Base-by-base conservation (phyloP, 768 basidiomycete species). In the Hirschioporus abietinus region DNA sequence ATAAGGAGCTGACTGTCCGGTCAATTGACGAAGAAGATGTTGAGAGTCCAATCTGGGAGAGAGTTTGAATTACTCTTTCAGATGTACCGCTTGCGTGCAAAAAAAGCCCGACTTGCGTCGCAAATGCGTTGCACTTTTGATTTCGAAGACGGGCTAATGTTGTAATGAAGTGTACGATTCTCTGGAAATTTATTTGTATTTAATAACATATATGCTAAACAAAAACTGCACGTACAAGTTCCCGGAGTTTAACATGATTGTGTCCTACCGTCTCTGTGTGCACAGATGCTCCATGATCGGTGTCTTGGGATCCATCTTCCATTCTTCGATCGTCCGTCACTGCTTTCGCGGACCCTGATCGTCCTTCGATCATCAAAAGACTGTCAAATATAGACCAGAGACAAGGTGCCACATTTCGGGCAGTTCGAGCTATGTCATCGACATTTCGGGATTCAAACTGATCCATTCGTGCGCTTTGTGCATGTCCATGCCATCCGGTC, bases 1-100 rank as follows among this genome's bases (percentile, higher is more conserved):
- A 76, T 5, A 78, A 68, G 60, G 68, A 75, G 20, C 63, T 58
- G 23, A 76, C 62, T 3, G 71, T 70, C 8, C 68, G 20, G 57
- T 75, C 66, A 20, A 76, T 76, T 2, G 42, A 52, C 1, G 42
- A 3, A 52, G 2, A 2, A 1, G 42, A 52, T 3, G 42, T 52
- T 3, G 42, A 52, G 42, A 52, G 12, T 20, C 42, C 42, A 52
- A 52, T 52, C 12, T 52, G 42, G 3, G 42, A 52, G 3, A 52
- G 12, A 15, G 42, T 6, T 3, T 52, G 6, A 3, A 52, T 52
- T 3, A 52, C 42, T 20, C 42, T 52, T 10, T 52, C 5, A 6
- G 42, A 5, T 5, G 42, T 20, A 1, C 42, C 42, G 12, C 42
- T 52, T 52, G 42, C 42, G 12, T 52, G 42, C 12, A 52, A 20